These are phyloP conservation scores for Termitomyces sp. DNA, from an alignment of 768 basidiomycete species.

Conservation along the genomic window DNA sequence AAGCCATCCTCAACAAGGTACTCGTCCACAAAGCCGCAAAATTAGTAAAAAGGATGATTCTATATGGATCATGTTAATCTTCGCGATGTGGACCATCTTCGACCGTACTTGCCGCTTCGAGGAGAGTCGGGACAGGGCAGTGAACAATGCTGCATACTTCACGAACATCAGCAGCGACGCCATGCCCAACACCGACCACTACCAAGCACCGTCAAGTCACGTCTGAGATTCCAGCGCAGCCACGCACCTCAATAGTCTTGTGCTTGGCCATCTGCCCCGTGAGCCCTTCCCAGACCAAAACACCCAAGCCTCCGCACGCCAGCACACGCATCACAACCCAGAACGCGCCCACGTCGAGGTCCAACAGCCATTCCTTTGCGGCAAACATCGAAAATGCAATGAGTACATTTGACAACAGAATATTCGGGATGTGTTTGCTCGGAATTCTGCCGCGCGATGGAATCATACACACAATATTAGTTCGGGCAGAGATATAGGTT, in stretches of 20 bases:
- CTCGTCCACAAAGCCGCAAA: conserved; percentile 66
- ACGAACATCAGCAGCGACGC: conserved; percentile 64
- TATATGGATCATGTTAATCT: conserved; percentile 21
- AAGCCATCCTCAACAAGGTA: conserved; percentile 40
- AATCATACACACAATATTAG: conserved; percentile 8
- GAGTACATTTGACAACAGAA: conserved; percentile 56
- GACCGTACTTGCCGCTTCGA: conserved; percentile 50
- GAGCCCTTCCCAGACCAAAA: conserved; percentile 52
- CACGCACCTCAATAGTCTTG: conserved; percentile 54
- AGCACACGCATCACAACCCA: conserved; percentile 74
- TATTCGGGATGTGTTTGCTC: conserved; percentile 44
- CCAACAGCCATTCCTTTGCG: conserved; percentile 61
- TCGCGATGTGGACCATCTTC: background rate
- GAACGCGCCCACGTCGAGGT: conserved; percentile 63
- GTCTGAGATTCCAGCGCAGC: conserved; percentile 5
- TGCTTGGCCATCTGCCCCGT: conserved; percentile 50
- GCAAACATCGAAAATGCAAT: conserved; percentile 59
- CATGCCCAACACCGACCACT: conserved; percentile 72
- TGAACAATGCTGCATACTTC: conserved; percentile 61
- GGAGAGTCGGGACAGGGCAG: conserved; percentile 63
- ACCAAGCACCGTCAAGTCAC: background rate
- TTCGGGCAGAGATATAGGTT: background rate
- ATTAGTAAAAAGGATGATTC: conserved; percentile 64
- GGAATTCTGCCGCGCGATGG: conserved; percentile 35
- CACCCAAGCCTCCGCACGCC: conserved; percentile 64